A percentile compares a stretch with the other conserved stretches of the same genome.
Evolutionary conservation across 1,284 basidiomycete genomes (phyloP).

Genomic region (Psilocybe mexicana): DNA sequence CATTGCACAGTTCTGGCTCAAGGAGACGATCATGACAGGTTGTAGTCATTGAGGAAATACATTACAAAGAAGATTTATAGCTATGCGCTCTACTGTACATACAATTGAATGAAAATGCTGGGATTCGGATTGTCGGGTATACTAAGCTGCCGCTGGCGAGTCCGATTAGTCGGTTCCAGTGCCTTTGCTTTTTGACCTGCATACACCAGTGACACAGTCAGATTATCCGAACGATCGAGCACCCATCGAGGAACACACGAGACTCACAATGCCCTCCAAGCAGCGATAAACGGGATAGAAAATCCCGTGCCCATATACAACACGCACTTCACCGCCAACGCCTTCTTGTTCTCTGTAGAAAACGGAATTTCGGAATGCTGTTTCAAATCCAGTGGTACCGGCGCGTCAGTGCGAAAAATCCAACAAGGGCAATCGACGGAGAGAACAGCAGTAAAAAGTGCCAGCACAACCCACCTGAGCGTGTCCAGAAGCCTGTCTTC

Average conservation of each 20-base stretch:
- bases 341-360: conserved; percentile 28
- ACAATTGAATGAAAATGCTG: too few species aligned
- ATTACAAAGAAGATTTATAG: too few species aligned
- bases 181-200: neutral
- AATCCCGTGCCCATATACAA: conserved; percentile 34
- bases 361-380: conserved; percentile 32
- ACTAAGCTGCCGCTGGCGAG: neutral
- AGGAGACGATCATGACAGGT: too few species aligned
- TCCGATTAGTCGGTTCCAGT: neutral
- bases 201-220: neutral
- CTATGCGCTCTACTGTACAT: too few species aligned
- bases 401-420: neutral
- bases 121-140: too few species aligned
- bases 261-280: conserved; percentile 26
- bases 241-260: neutral
- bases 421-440: neutral
- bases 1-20: too few species aligned
- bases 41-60: too few species aligned
- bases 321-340: conserved; percentile 30
- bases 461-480: neutral
- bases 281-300: conserved; percentile 34
- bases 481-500: conserved; percentile 6
- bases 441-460: neutral
- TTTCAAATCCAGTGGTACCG: neutral
- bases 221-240: neutral